Evolutionary conservation across 2,329 filamentous ascomycete genomes (phyloP).

Genomic region (Fusarium irregulare): DNA sequence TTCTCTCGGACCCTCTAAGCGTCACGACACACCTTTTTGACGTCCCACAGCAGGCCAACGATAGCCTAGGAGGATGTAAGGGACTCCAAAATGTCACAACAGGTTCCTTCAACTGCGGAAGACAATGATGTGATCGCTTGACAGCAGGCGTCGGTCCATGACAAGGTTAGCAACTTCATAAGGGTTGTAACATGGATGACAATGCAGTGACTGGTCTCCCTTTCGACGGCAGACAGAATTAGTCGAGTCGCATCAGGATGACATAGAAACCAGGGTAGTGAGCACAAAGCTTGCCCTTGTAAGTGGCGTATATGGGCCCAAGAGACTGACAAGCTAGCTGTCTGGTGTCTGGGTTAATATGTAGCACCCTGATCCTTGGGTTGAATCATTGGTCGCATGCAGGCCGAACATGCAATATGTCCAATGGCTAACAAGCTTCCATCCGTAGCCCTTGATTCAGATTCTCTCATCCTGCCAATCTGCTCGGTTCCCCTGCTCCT

Average conservation of each 20-base stretch:
- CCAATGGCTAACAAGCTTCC: not conserved
- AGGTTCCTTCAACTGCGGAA: not conserved
- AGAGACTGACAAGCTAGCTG: not conserved
- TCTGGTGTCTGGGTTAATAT: not conserved
- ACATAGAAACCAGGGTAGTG: not conserved
- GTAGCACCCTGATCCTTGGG: not conserved
- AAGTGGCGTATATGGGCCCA: not conserved
- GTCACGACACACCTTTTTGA: not conserved
- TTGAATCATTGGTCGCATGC: not conserved
- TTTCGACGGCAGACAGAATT: not conserved
- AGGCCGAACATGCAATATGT: not conserved
- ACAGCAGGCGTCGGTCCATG: not conserved
- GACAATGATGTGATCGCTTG: not conserved
- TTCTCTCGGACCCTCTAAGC: not conserved
- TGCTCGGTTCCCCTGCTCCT: slow-evolving; percentile 22
- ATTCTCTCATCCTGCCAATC: slow-evolving; percentile 16
- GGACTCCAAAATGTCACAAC: not conserved
- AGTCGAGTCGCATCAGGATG: not conserved
- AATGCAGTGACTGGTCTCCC: not conserved
- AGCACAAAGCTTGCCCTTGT: not conserved
- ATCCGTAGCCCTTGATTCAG: not conserved
- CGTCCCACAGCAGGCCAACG: not conserved
- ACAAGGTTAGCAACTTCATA: not conserved
- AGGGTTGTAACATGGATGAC: not conserved
- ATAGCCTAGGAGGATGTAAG: not conserved